phyloP scores from a whole-genome alignment of 306 rosid genomes.

The Corylus heterophylla region DNA sequence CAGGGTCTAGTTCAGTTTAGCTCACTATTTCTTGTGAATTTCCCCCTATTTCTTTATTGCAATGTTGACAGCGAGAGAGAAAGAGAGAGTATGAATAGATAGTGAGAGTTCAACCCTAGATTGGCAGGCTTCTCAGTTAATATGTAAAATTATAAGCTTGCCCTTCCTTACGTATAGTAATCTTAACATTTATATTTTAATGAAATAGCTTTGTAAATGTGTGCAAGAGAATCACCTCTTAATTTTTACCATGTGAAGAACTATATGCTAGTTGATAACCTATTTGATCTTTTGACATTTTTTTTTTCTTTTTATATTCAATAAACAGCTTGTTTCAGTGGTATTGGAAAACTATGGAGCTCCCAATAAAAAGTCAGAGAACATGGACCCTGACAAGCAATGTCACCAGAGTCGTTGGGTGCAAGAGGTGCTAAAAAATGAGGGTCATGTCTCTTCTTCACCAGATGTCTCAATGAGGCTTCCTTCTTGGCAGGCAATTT shows the following conservation, averaged over 20 bases:
- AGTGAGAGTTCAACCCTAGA: background rate
- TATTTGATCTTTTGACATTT: conserved; percentile 22
- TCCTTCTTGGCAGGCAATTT: conserved; percentile 63
- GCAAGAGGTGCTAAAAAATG: conserved; percentile 53
- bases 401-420: conserved; percentile 50
- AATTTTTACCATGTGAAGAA: background rate
- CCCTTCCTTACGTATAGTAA: background rate
- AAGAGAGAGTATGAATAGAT: background rate
- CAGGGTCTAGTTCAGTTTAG: background rate
- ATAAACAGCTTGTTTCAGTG: conserved; percentile 75
- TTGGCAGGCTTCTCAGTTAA: background rate
- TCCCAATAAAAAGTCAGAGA: conserved; percentile 31
- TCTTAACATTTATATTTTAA: background rate
- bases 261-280: conserved; percentile 8
- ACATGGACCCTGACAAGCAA: conserved; percentile 36
- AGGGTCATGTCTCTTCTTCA: conserved; percentile 49
- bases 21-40: background rate
- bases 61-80: background rate
- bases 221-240: background rate
- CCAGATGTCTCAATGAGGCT: conserved; percentile 44
- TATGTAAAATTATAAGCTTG: background rate
- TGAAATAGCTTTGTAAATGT: background rate
- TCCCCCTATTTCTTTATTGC: background rate
- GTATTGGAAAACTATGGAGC: conserved; percentile 81
- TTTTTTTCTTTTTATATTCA: conserved; percentile 15